These are phyloP conservation scores for Tolypocladium album DNA, from an alignment of 2,329 filamentous ascomycete species.

Conservation along the genomic window DNA sequence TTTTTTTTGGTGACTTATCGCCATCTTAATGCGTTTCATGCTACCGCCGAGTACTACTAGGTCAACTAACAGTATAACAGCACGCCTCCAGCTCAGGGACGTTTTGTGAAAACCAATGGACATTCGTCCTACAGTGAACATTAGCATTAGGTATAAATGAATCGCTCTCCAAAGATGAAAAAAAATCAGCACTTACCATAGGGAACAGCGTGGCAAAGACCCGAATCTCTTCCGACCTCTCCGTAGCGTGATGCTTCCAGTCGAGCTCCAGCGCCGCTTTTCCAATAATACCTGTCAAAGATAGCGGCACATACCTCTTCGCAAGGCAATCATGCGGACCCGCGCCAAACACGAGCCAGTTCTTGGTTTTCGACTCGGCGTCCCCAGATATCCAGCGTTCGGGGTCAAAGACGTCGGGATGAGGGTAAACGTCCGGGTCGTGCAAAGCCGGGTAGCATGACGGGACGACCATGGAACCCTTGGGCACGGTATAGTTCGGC, in stretches of 20 bases:
- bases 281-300: constrained; percentile 41
- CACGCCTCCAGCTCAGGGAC: not conserved
- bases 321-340: constrained; percentile 40
- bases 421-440: constrained; percentile 34
- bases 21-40: no score
- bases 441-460: constrained; percentile 41
- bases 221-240: constrained; percentile 35
- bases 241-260: constrained; percentile 38
- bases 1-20: no score
- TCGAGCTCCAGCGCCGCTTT: constrained; percentile 39
- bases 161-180: not conserved
- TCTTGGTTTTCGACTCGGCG: constrained; percentile 37
- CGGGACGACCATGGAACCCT: constrained; percentile 36
- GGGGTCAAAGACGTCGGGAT: constrained; percentile 36
- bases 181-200: constrained; percentile 25
- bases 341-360: constrained; percentile 42
- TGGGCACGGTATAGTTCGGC: constrained; percentile 34
- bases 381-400: constrained; percentile 42
- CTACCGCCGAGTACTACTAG: no score
- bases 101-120: not conserved
- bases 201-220: constrained; percentile 39
- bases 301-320: constrained; percentile 35
- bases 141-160: not conserved
- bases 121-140: not conserved
- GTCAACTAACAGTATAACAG: no score